These are phyloP conservation scores for Spongispora temasekensis DNA, from an alignment of 1,284 basidiomycete genomes.

Conservation along the genomic window DNA sequence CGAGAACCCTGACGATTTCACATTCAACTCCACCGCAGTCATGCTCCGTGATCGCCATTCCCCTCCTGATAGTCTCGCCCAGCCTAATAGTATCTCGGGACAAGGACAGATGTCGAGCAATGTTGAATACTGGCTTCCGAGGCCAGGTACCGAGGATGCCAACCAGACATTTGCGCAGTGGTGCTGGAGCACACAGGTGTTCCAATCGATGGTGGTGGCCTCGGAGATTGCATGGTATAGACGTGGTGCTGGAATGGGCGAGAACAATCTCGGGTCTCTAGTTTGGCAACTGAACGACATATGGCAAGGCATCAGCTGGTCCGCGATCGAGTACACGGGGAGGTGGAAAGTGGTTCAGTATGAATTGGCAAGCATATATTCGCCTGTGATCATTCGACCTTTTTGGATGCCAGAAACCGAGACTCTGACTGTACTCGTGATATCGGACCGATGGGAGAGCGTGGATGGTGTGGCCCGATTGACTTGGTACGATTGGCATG, in stretches of 20 bases:
- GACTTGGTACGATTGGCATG: conserved; percentile 40
- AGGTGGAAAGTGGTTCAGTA: conserved; percentile 32
- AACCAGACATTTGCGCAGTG: conserved; percentile 50
- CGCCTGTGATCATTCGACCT: conserved; percentile 52
- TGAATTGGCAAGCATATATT: conserved; percentile 47
- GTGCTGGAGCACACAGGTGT: conserved; percentile 62
- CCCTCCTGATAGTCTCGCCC: conserved; percentile 42
- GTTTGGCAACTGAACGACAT: conserved; percentile 65
- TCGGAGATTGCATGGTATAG: not conserved
- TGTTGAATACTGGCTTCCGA: conserved; percentile 56
- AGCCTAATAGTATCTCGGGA: conserved; percentile 56
- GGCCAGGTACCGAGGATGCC: conserved; percentile 47
- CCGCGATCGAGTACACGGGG: not conserved
- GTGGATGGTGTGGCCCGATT: conserved; percentile 47
- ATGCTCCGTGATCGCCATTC: not conserved
- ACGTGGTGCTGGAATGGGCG: conserved; percentile 42
- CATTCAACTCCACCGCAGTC: not conserved
- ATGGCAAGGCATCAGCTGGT: conserved; percentile 49
- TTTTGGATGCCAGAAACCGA: conserved; percentile 47
- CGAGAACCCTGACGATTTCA: conserved; percentile 50
- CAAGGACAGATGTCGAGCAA: conserved; percentile 55
- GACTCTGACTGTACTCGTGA: conserved; percentile 40
- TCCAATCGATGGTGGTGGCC: conserved; percentile 47
- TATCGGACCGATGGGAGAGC: conserved; percentile 52
- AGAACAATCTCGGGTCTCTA: not conserved